Evolutionary conservation across 2,329 filamentous ascomycete genomes (phyloP), one percentile per base, ranked within the genome.

Genomic region (Sordariomycetes sp.): DNA sequence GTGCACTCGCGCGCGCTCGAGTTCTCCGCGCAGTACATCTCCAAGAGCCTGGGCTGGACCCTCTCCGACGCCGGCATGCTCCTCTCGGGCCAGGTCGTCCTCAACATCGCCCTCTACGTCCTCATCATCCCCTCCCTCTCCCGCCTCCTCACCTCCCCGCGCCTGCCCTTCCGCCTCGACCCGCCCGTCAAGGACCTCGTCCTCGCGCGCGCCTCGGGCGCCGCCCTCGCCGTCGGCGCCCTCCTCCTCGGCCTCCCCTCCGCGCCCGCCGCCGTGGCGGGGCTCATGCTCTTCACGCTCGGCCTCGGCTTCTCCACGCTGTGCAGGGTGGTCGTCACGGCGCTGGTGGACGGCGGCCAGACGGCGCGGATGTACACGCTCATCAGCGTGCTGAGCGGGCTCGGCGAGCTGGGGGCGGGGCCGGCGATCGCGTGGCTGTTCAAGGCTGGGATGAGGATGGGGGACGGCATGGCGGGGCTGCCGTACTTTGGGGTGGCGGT

Each of bases 331-430:
- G 59, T 66, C 34, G 58, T 63, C 32, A 62, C 64, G 22, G 51
- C 59, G 59, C 59, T 62, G 37, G 60, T 61, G 56, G 59, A 60
- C 14, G 57, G 58, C 11, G 61, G 63, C 55, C 61, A 66, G 55
- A 66, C 62, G 16, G 63, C 62, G 8, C 62, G 66, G 25, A 59
- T 69, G n/a, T 66, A 67, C 58, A 66, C 66, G 5, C 61, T 69
- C n/a, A 63, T 65, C 20, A 62, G 63, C 59, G 67, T 67, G 54
- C 59, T 64, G 11, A 64, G 67, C 61, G 64, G 64, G 4, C 50
- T 62, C 10, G 63, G 66, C 34, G 59, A 59, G 34, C 59, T 69
- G 12, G 58, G 65, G 28, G 62, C 61, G 2, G 65, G 64, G 1
- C 65, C 67, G n/a, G 53, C 64, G 10, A 59, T 69, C 32, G 65